Evolutionary conservation across 1,284 basidiomycete genomes (phyloP).

Genomic region (Papiliotrema fonsecae): DNA sequence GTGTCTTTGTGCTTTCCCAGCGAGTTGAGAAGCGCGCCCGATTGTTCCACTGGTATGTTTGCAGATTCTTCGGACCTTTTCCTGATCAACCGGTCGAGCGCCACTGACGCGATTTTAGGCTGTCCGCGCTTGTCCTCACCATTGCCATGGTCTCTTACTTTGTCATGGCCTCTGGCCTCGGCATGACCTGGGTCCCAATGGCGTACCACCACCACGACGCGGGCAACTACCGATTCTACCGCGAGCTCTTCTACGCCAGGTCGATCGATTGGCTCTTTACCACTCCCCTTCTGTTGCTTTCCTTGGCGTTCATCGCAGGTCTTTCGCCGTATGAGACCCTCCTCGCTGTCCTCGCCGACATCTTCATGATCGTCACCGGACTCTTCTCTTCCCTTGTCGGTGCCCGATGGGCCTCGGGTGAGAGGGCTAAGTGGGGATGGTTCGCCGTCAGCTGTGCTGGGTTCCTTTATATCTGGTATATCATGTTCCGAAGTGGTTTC

Average conservation of each 20-base stretch:
- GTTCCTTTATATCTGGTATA: slow-evolving; percentile 32
- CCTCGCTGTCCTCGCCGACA: slow-evolving; percentile 29
- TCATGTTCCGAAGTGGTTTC: slow-evolving; percentile 33
- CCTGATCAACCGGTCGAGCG: no score
- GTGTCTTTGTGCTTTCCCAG: slow-evolving; percentile 24
- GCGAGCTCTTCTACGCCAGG: slow-evolving; percentile 33
- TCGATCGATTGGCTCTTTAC: slow-evolving; percentile 39
- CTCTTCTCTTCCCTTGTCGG: slow-evolving; percentile 22
- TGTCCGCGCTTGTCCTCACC: slow-evolving; percentile 34
- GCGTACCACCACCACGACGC: slow-evolving; percentile 16
- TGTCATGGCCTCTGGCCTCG: slow-evolving; percentile 37
- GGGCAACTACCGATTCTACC: slow-evolving; percentile 17
- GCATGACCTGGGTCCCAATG: slow-evolving; percentile 23
- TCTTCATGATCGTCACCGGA: slow-evolving; percentile 37
- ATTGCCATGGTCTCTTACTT: slow-evolving; percentile 41
- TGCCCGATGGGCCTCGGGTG: slow-evolving; percentile 21
- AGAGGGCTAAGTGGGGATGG: slow-evolving; percentile 32
- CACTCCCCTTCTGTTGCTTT: slow-evolving; percentile 33
- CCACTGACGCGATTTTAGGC: slow-evolving; percentile 11
- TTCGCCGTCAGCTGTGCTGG: slow-evolving; percentile 27
- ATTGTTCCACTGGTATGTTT: slow-evolving; percentile 40
- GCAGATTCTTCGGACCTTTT: no score
- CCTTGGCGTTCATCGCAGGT: slow-evolving; percentile 34
- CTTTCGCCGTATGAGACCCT: slow-evolving; percentile 32
- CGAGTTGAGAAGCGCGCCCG: slow-evolving; percentile 34